These are phyloP conservation scores for Phytophthora crassamura DNA, from an alignment of 352 stramenopile genomes.

Conservation along the genomic window DNA sequence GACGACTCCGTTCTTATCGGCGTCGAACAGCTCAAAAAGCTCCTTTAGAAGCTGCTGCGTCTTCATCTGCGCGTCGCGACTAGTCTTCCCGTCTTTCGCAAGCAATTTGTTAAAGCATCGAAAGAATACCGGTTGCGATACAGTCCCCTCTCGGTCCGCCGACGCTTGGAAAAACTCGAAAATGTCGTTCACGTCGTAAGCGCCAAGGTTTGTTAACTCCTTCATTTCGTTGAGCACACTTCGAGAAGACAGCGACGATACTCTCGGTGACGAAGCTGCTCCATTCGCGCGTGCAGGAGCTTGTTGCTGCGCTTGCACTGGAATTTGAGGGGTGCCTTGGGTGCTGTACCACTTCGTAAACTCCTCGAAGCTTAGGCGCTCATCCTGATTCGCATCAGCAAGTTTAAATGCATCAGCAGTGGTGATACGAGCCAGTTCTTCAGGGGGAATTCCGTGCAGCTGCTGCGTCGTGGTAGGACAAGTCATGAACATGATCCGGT, in stretches of 20 bases:
- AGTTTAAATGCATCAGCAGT: slow-evolving; percentile 69
- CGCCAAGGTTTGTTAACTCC: slow-evolving; percentile 75
- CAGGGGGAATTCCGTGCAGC: slow-evolving; percentile 59
- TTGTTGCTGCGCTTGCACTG: slow-evolving; percentile 24
- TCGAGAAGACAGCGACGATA: slow-evolving; percentile 42
- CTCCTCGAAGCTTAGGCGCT: slow-evolving; percentile 76
- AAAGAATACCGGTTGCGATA: slow-evolving; percentile 78
- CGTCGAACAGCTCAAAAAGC: slow-evolving; percentile 86
- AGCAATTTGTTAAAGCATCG: slow-evolving; percentile 87
- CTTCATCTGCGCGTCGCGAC: slow-evolving; percentile 47
- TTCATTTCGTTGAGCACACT: slow-evolving; percentile 77
- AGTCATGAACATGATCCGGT: slow-evolving; percentile 82
- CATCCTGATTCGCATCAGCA: slow-evolving; percentile 72
- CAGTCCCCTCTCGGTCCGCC: slow-evolving; percentile 60
- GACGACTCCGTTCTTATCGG: slow-evolving; percentile 80
- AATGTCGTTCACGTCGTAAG: slow-evolving; percentile 89
- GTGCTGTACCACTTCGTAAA: slow-evolving; percentile 87
- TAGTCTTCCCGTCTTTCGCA: slow-evolving; percentile 48
- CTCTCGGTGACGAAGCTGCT: slow-evolving; percentile 12
- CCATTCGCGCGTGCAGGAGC: slow-evolving; percentile 1
- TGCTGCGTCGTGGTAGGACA: slow-evolving; percentile 53
- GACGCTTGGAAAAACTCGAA: slow-evolving; percentile 87
- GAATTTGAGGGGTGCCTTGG: slow-evolving; percentile 26
- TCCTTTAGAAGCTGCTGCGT: slow-evolving; percentile 67
- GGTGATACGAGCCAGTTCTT: slow-evolving; percentile 78